Evolutionary conservation across 805 yeast species (phyloP), one percentile per base, ranked within the genome.

Genomic region (Yarrowia hollandica): DNA sequence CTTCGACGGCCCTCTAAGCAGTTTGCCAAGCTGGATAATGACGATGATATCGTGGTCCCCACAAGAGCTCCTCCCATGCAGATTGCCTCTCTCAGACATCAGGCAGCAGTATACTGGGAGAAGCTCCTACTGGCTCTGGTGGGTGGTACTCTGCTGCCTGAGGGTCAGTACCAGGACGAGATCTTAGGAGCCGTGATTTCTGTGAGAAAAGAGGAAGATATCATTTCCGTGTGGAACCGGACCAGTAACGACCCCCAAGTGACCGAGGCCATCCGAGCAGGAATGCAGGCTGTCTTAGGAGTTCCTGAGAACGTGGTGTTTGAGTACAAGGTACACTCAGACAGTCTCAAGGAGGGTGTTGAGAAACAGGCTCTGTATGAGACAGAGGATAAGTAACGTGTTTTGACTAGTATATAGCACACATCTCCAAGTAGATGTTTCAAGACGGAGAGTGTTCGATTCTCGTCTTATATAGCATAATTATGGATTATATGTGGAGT

Each of bases 181-280:
- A 79, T 85, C 18, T 75, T 79, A 58, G 90, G 90, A 9, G 67
- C 83, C 30, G 85, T 81, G 16, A 73, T 84, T 58, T 79, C 84
- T 66, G 79, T 81, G 14, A 76, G 87, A 48, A 76, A 77, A 31
- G 85, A 82, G 62, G 86, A 82, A 62, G 83, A 81, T 64, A 78
- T 82, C 33, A 73, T 84, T 58, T 74, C 81, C 60, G 74, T 84
- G 50, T 84, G 90, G 90, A 84, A 83, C 70, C 75, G 79, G 18
- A 62, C 62, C 5, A 68, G 68, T 9, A 60, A 60, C 35, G 63
- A 68, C 50, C 79, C 80, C 65, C 59, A 52, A 15, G 60, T 64
- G 23, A 64, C 62, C 19, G 60, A 60, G 28, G 60, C 63, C 44
- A 62, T 70, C 25, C 60, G 63, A 38, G 65, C 61, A 18, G 67